Percentiles rank a stretch among this genome's conserved stretches.
These are phyloP conservation scores for Hymenoscyphus repandus DNA, from an alignment of 2,329 filamentous ascomycete species.

Conservation along the genomic window DNA sequence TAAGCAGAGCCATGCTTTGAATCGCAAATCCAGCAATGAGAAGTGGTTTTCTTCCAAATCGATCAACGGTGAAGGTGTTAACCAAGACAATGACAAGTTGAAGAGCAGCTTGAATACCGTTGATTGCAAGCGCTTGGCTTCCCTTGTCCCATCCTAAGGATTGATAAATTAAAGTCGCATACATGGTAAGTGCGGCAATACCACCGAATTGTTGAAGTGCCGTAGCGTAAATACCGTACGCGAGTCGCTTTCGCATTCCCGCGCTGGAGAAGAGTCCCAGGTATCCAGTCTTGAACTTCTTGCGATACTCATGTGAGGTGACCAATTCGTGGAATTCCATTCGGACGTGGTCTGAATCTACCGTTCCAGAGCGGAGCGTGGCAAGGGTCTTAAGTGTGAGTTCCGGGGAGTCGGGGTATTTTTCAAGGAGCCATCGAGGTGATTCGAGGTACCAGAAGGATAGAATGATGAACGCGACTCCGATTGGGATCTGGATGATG, in stretches of 20 bases:
- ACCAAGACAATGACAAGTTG: constrained; percentile 57
- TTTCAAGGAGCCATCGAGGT: constrained; percentile 59
- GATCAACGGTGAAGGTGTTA: constrained; percentile 66
- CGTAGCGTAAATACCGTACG: constrained; percentile 61
- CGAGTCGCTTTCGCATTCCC: constrained; percentile 61
- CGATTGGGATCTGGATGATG: constrained; percentile 38
- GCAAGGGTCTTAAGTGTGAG: constrained; percentile 52
- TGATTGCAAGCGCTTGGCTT: constrained; percentile 64
- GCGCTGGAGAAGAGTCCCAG: constrained; percentile 65
- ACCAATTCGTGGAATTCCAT: constrained; percentile 61
- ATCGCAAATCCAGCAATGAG: constrained; percentile 55
- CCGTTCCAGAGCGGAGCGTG: constrained; percentile 56
- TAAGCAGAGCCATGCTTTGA: constrained; percentile 33
- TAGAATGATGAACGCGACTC: constrained; percentile 49
- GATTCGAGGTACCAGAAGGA: constrained; percentile 59
- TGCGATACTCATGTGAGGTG: constrained; percentile 64
- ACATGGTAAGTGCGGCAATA: constrained; percentile 67
- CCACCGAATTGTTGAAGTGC: constrained; percentile 68
- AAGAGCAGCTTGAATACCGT: constrained; percentile 65
- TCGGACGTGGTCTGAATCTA: constrained; percentile 64
- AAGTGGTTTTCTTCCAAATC: constrained; percentile 64
- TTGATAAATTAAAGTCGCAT: constrained; percentile 67
- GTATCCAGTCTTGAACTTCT: constrained; percentile 54
- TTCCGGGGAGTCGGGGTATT: constrained; percentile 54
- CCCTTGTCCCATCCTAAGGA: constrained; percentile 52